Evolutionary conservation across 169 alveolate genomes (phyloP).

Genomic region (Sarcocystis neurona): DNA sequence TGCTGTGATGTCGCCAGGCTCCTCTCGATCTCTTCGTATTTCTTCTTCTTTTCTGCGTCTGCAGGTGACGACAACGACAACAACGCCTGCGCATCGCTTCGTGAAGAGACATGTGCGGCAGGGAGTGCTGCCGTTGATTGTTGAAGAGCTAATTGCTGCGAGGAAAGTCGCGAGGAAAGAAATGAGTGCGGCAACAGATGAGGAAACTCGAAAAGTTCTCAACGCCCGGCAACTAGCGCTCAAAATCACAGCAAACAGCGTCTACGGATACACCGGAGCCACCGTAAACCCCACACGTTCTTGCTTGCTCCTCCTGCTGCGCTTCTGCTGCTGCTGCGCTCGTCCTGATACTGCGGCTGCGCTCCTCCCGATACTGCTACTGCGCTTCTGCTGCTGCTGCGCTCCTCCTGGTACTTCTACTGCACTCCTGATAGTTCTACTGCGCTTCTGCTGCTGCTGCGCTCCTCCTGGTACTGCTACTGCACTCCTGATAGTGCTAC

Average conservation of each 20-base stretch:
- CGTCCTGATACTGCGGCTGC: background rate
- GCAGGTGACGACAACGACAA: constrained; percentile 53
- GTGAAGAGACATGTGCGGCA: constrained; percentile 66
- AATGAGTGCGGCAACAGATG: constrained; percentile 94
- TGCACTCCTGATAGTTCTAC: too few species aligned
- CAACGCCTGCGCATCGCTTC: constrained; percentile 44
- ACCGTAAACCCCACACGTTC: constrained; percentile 57
- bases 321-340: background rate
- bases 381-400: background rate
- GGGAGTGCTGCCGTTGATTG: constrained; percentile 96
- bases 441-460: too few species aligned
- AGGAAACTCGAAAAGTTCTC: constrained; percentile 92
- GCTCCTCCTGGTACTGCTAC: too few species aligned
- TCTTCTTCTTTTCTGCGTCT: too few species aligned
- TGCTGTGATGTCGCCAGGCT: too few species aligned
- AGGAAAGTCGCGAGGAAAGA: constrained; percentile 76
- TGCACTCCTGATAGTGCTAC: too few species aligned
- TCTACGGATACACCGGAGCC: constrained; percentile 99
- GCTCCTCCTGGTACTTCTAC: too few species aligned
- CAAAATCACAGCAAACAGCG: constrained; percentile 98
- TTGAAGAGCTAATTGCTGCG: constrained; percentile 92
- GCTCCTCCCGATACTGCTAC: background rate
- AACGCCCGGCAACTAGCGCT: constrained; percentile 99
- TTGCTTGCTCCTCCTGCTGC: background rate
- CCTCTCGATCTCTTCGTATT: too few species aligned